phyloP scores from a whole-genome alignment of 352 stramenopile genomes.

The Phytophthora chlamydospora region DNA sequence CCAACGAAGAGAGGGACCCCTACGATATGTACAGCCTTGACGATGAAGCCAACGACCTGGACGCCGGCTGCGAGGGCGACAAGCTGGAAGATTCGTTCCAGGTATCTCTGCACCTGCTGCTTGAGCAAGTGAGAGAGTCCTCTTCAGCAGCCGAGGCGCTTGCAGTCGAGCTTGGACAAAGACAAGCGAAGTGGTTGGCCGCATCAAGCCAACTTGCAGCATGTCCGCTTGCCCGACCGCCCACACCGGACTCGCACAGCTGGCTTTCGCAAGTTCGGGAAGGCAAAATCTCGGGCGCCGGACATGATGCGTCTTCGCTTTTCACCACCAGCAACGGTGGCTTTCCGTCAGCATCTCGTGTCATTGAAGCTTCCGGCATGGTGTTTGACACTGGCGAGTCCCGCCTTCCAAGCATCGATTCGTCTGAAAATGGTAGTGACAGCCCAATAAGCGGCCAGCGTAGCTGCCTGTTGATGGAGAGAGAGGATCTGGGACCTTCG shows the following conservation, averaged over 20 bases:
- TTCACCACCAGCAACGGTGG: constrained; percentile 22
- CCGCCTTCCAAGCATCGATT: constrained; percentile 24
- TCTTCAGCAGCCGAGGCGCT: constrained; percentile 34
- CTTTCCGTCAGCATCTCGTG: constrained; percentile 40
- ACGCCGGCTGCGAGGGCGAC: constrained; percentile 29
- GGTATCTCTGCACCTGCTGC: constrained; percentile 26
- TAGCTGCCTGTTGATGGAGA: constrained; percentile 46
- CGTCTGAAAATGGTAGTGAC: constrained; percentile 10
- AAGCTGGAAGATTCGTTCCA: constrained; percentile 36
- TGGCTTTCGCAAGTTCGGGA: constrained; percentile 79
- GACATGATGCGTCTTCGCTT: constrained; percentile 50
- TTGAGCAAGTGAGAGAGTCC: constrained; percentile 38
- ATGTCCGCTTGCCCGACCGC: constrained; percentile 53
- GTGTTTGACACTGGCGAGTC: constrained; percentile 46
- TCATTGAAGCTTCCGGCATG: constrained; percentile 48
- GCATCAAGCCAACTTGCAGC: constrained; percentile 72
- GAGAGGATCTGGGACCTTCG: constrained; percentile 52
- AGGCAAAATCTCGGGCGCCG: constrained; percentile 79
- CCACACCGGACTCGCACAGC: constrained; percentile 70
- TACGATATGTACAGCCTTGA: constrained; percentile 29
- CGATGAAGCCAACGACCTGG: constrained; percentile 24
- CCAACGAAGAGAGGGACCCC: constrained; percentile 17
- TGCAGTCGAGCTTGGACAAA: constrained; percentile 33
- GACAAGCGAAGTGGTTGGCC: constrained; percentile 72
- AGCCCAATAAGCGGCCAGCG: constrained; percentile 17